phyloP scores from a whole-genome alignment of 2,329 filamentous ascomycete species.

The Alternaria dauci region DNA sequence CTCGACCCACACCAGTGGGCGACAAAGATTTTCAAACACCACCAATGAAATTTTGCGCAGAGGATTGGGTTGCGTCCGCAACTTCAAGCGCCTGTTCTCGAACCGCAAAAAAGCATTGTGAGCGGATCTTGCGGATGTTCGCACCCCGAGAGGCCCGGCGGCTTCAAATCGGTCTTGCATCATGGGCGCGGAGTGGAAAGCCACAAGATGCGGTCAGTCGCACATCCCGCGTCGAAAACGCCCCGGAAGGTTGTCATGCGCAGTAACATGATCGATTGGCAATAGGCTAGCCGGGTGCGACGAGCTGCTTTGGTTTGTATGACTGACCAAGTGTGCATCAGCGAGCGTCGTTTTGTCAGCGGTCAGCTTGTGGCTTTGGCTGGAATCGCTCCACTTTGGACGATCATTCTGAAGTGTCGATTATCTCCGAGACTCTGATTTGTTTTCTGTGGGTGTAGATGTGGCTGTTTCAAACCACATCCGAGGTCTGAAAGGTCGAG shows the following conservation, averaged over 20 bases:
- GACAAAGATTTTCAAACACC: background rate
- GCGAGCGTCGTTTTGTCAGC: background rate
- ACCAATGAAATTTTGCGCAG: slow-evolving; percentile 1
- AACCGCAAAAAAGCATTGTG: background rate
- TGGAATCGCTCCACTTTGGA: background rate
- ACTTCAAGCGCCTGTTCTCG: background rate
- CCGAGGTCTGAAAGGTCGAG: background rate
- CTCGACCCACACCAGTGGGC: background rate
- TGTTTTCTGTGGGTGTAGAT: background rate
- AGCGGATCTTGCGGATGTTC: slow-evolving; percentile 17
- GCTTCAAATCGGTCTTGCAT: background rate
- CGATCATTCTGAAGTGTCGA: background rate
- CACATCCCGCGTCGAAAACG: background rate
- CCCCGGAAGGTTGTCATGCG: background rate
- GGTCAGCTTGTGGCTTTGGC: background rate
- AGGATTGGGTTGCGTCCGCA: background rate
- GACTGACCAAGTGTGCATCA: background rate
- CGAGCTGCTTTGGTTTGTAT: background rate
- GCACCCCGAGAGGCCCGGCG: slow-evolving; percentile 15
- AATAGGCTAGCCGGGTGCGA: too few relatives aligned
- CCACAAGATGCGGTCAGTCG: background rate
- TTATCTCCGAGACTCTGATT: background rate
- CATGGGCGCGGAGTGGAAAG: background rate
- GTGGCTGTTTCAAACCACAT: background rate
- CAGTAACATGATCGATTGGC: background rate